Evolutionary conservation across 1,139 yeast genomes (phyloP), one percentile per base, ranked within the genome.

Genomic region (Casaregolazyma suthepensis): DNA sequence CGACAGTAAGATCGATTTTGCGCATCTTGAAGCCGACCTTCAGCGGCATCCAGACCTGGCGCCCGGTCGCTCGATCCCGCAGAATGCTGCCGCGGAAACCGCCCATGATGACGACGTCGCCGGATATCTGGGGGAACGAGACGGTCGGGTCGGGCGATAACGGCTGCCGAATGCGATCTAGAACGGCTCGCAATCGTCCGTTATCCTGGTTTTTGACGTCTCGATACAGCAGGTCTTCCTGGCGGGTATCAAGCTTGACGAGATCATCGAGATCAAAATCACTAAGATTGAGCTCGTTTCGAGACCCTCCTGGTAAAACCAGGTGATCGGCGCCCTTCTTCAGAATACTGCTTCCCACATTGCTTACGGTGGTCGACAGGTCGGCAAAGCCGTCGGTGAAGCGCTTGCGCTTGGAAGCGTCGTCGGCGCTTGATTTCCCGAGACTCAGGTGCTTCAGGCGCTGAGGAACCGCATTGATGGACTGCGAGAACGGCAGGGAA

Each of bases 21-120:
- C 85, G 73, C 45, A 89, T 72, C 61, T 87, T 83, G 53, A 90
- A 77, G 0, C 96, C 96, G 0, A 94, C 96, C 63, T 86, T 85
- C 35, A 89, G 67, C 0, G 97, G 97, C 37, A 90, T 80, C 97
- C 97, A 90, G 1, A 87, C 79, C 51, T 93, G 74, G 56, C 83
- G 79, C 17, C 75, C 71, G 0, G 95, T 84, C 37, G 74, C 74
- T 0, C 80, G 65, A 62, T 87, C 94, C 48, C 94, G 69, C 53
- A 90, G 69, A n/a, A 85, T 79, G 29, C 90, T 82, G 1, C 97
- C 97, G 62, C 97, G 75, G 67, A 87, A 90, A 0, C 97, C 97
- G 2, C 97, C 96, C 69, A 90, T 57, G 1, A 90, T 75, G 1
- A 90, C 81, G 1, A 90, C 77, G 62, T 89, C 89, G 2, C 96